Evolutionary conservation across 306 rosid genomes (phyloP), one percentile per base, ranked within the genome.

Genomic region (Delonix regia): DNA sequence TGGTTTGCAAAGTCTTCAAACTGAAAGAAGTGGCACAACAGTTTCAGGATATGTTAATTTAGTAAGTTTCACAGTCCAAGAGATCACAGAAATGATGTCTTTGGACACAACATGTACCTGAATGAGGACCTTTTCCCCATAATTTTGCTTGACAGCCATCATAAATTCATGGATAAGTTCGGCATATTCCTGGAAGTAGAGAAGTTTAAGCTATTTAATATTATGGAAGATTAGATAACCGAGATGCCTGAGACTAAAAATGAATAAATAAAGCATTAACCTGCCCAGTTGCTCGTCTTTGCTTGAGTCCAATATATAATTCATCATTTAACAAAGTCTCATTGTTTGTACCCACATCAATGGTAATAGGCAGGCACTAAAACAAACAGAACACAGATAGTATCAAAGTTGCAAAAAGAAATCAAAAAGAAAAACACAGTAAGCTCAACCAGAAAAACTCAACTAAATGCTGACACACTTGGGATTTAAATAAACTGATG

Each of bases 1-100:
- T 96, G 97, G 86, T 96, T 96, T 30, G 99, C 99, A 7, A 96
- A 96, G 85, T 96, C 99, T 90, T 96, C 99, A 86, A 93, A 96
- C 98, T 95, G 60, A 81, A 82, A 42, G 48, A 78, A 42, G 68
- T 7, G 39, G 65, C 33, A 80, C 41, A 83, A 78, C 42, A 72
- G 13, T 73, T 27, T 77, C 49, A 85, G 86, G 66, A 71, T 64
- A 86, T 63, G 33, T 9, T 19, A 56, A 52, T 59, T 33, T 24
- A 57, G 60, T 47, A 38, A 76, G 42, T 24, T 47, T 28, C 18
- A 34, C 21, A 51, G 27, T 27, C 33, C 33, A 15, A 73, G 36
- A 44, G 78, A 78, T 67, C 68, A 75, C 21, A 59, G 67, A 71
- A 82, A 62, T 16, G 33, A 71, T 34, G 74, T 55, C 77, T 74